These are phyloP conservation scores for Phytophthora fragariae DNA, from an alignment of 352 stramenopile genomes.

Conservation along the genomic window DNA sequence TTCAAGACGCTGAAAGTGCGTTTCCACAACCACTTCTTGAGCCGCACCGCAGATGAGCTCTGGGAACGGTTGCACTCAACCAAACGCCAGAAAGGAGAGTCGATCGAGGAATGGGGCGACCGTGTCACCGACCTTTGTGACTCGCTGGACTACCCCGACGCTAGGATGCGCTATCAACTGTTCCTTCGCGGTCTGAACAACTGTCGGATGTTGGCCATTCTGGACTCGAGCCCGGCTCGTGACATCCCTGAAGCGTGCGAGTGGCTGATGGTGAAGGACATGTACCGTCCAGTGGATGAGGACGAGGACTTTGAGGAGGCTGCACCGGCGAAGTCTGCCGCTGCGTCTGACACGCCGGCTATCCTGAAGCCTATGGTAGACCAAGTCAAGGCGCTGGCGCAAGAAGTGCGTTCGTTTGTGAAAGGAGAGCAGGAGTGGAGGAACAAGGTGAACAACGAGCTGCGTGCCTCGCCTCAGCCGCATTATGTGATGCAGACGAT, in stretches of 20 bases:
- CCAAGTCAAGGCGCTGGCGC: background rate
- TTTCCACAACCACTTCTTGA: conserved; percentile 11
- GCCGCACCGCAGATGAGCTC: background rate
- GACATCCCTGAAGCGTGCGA: conserved; percentile 7
- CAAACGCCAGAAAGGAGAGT: background rate
- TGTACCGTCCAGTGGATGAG: background rate
- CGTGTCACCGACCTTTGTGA: conserved; percentile 2
- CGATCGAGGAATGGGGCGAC: conserved; percentile 12
- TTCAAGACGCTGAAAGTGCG: background rate
- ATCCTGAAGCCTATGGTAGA: background rate
- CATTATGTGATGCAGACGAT: background rate
- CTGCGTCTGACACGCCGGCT: background rate
- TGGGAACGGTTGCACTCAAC: background rate
- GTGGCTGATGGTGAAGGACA: conserved; percentile 6
- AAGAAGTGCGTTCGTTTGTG: background rate
- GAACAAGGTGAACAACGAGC: background rate
- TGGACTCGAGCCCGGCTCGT: background rate
- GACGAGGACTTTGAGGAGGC: conserved; percentile 1
- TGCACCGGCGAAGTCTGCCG: background rate
- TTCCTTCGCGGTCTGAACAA: background rate
- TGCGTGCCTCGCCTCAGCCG: background rate
- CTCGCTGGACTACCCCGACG: conserved; percentile 5
- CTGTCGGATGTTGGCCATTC: background rate
- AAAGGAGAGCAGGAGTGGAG: background rate
- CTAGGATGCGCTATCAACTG: background rate